These are phyloP conservation scores for Amylocystis lapponica DNA, from an alignment of 768 basidiomycete genomes.

Conservation along the genomic window DNA sequence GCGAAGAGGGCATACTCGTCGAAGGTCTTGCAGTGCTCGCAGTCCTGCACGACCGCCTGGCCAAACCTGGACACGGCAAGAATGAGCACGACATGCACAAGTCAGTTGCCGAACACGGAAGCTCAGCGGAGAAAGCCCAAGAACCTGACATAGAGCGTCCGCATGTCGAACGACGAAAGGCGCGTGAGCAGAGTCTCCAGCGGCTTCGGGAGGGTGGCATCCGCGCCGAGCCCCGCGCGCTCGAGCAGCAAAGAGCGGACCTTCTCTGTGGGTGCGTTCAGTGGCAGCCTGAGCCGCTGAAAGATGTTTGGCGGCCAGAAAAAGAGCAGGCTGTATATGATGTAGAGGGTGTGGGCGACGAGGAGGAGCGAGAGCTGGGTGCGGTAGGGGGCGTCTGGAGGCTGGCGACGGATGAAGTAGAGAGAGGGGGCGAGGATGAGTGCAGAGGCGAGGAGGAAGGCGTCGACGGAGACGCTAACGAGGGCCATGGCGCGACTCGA, in stretches of 20 bases:
- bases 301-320: slow-evolving; percentile 60
- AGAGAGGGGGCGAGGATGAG: slow-evolving; percentile 12
- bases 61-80: slow-evolving; percentile 46
- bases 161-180: slow-evolving; percentile 50
- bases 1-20: slow-evolving; percentile 57
- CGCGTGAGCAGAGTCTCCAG: slow-evolving; percentile 49
- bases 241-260: slow-evolving; percentile 43
- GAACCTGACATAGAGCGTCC: slow-evolving; percentile 57
- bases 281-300: slow-evolving; percentile 43
- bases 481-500: slow-evolving; percentile 17
- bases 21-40: slow-evolving; percentile 58
- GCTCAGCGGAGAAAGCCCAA: slow-evolving; percentile 1
- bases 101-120: not conserved
- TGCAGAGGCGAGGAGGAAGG: slow-evolving; percentile 15
- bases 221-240: slow-evolving; percentile 28
- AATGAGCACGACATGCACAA: not conserved
- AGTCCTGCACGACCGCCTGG: slow-evolving; percentile 55
- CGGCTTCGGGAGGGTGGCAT: slow-evolving; percentile 34
- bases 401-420: slow-evolving; percentile 10
- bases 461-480: slow-evolving; percentile 21
- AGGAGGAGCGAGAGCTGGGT: slow-evolving; percentile 33
- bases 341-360: slow-evolving; percentile 45
- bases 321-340: slow-evolving; percentile 40
- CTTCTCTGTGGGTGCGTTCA: slow-evolving; percentile 47
- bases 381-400: slow-evolving; percentile 16